Percentiles rank a stretch among this genome's conserved stretches.
phyloP scores from a whole-genome alignment of 169 alveolate species.

The Miamiensis avidus region DNA sequence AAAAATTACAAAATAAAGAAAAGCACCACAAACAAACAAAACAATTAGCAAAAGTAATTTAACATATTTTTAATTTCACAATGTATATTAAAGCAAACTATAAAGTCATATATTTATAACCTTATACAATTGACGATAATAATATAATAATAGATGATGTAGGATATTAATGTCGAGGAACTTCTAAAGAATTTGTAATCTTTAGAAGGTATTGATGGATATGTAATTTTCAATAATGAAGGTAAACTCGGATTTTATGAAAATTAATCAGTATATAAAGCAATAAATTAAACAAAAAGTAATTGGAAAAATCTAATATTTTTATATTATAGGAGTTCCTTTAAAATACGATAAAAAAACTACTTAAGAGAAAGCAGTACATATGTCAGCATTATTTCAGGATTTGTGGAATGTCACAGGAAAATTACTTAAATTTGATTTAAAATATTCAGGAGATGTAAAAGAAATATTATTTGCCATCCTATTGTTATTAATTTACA shows the following conservation, averaged over 20 bases:
- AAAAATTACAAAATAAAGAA: too few relatives aligned
- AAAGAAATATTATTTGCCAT: too few relatives aligned
- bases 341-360: conserved; percentile 34
- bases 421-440: conserved; percentile 35
- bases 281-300: too few relatives aligned
- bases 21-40: too few relatives aligned
- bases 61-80: neutral
- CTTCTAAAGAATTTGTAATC: conserved; percentile 19
- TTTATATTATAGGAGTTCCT: conserved; percentile 32
- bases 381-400: conserved; percentile 34
- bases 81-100: too few relatives aligned
- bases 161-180: conserved; percentile 36
- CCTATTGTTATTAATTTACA: too few relatives aligned
- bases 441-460: conserved; percentile 20
- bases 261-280: too few relatives aligned
- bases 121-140: too few relatives aligned
- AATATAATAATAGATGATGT: neutral
- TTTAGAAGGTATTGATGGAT: conserved; percentile 38
- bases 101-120: too few relatives aligned
- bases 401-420: conserved; percentile 49
- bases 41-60: neutral
- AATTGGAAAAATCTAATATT: too few relatives aligned
- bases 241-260: neutral
- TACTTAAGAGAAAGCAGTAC: conserved; percentile 46
- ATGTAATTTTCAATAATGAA: conserved; percentile 36